phyloP scores from a whole-genome alignment of 2,329 filamentous ascomycete genomes.

The Aureobasidium sp. region DNA sequence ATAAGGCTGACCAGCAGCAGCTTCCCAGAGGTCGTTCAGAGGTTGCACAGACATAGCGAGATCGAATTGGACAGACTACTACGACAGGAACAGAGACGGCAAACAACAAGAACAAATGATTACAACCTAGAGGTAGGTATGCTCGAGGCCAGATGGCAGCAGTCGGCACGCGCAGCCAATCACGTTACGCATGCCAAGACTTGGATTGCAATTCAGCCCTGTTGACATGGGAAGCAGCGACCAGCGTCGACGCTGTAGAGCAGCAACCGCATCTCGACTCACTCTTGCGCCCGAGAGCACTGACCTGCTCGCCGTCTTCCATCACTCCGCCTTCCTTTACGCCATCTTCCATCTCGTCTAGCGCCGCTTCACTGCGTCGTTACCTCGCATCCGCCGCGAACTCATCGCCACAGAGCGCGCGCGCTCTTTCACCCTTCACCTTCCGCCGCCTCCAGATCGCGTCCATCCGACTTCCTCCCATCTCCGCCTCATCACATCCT shows the following conservation, averaged over 20 bases:
- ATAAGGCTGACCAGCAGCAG: constrained; percentile 81
- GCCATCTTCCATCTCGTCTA: neutral
- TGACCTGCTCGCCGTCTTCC: neutral
- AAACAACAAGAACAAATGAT: too few relatives aligned
- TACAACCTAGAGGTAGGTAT: neutral
- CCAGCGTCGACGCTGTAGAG: neutral
- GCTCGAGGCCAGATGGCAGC: constrained; percentile 11
- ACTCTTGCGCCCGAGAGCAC: neutral
- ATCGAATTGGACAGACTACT: neutral
- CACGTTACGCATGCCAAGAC: constrained; percentile 4
- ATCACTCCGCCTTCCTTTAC: neutral
- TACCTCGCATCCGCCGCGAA: neutral
- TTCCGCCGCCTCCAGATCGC: neutral
- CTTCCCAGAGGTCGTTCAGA: constrained; percentile 80
- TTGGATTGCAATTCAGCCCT: neutral
- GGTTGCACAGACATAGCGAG: constrained; percentile 66
- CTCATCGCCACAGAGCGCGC: constrained; percentile 2
- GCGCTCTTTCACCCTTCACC: neutral
- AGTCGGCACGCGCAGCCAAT: neutral
- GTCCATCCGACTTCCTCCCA: neutral
- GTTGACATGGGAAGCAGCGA: neutral
- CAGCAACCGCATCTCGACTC: neutral
- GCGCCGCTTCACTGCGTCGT: constrained; percentile 15
- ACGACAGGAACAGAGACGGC: neutral
- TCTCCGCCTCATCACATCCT: neutral